phyloP scores from a whole-genome alignment of 306 rosid genomes.

The Pterocarpus santalinus region DNA sequence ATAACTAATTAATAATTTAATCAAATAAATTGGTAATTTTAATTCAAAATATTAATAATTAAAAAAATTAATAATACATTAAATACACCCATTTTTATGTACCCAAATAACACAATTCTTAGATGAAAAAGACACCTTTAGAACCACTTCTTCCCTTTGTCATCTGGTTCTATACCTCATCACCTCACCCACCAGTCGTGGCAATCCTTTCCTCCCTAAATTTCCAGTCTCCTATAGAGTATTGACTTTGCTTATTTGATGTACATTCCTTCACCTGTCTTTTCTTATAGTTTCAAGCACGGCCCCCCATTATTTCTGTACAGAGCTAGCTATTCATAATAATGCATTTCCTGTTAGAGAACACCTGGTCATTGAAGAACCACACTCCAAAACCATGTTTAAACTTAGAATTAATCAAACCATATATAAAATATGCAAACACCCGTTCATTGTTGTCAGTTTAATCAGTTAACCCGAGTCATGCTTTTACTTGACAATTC shows the following conservation, averaged over 20 bases:
- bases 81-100: no score
- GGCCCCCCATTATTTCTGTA: not conserved
- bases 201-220: not conserved
- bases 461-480: no score
- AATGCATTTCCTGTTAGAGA: not conserved
- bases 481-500: no score
- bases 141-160: not conserved
- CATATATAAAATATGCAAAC: no score
- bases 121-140: no score
- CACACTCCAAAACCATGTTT: not conserved
- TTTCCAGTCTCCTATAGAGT: not conserved
- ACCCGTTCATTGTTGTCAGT: no score
- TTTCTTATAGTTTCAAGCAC: not conserved
- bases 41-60: no score
- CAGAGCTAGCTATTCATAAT: not conserved
- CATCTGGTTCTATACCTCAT: not conserved
- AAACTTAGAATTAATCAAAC: no score
- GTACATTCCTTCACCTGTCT: slow-evolving; percentile 9
- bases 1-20: no score
- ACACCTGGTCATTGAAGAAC: not conserved
- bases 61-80: no score
- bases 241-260: not conserved
- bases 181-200: not conserved
- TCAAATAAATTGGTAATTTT: no score
- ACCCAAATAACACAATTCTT: no score